Conservation (phyloP, 371 early-diverging fungal genomes). For the Mortierella sp. region DNA sequence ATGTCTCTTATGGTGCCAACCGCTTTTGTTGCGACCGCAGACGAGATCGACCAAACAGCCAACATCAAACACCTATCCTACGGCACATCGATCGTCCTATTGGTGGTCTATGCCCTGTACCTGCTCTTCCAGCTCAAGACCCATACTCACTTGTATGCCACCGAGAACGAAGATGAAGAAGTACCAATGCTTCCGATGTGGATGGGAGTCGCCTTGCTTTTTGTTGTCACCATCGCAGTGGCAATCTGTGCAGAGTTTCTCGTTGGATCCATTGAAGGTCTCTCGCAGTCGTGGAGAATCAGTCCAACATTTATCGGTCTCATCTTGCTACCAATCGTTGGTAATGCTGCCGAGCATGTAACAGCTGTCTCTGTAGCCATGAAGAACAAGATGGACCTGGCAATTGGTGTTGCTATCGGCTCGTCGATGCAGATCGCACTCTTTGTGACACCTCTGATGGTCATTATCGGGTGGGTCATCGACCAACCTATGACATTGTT, state of each 20-base stretch:
- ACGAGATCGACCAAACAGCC: slow-evolving; percentile 54
- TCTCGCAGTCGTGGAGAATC: slow-evolving; percentile 70
- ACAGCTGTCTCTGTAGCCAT: slow-evolving; percentile 87
- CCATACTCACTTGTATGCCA: slow-evolving; percentile 70
- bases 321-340: slow-evolving; percentile 88
- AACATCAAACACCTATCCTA: slow-evolving; percentile 73
- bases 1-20: slow-evolving; percentile 83
- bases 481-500: slow-evolving; percentile 80
- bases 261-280: slow-evolving; percentile 85
- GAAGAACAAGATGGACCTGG: slow-evolving; percentile 94
- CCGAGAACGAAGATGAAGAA: slow-evolving; percentile 69
- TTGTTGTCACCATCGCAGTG: slow-evolving; percentile 70
- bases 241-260: slow-evolving; percentile 88
- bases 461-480: slow-evolving; percentile 91
- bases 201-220: slow-evolving; percentile 62
- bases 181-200: slow-evolving; percentile 67
- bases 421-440: slow-evolving; percentile 94
- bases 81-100: slow-evolving; percentile 79
- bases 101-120: slow-evolving; percentile 79
- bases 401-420: slow-evolving; percentile 90
- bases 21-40: slow-evolving; percentile 70
- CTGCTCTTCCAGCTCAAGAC: slow-evolving; percentile 88
- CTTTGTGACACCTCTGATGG: slow-evolving; percentile 89
- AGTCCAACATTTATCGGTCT: slow-evolving; percentile 87
- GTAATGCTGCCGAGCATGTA: slow-evolving; percentile 87